phyloP scores from a whole-genome alignment of 352 stramenopile genomes.

The Globisporangium parvum region DNA sequence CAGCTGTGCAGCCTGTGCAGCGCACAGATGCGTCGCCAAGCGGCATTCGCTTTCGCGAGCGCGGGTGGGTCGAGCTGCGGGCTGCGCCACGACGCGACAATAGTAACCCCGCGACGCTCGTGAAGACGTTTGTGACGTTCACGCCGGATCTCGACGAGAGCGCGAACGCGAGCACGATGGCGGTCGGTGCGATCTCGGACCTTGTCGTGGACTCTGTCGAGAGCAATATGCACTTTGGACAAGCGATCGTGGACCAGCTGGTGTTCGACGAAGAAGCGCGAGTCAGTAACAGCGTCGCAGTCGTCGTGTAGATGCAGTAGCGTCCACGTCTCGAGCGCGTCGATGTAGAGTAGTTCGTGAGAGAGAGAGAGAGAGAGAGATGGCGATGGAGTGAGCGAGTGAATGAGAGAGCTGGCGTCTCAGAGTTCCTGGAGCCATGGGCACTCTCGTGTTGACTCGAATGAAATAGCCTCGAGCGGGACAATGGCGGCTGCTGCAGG shows the following conservation, averaged over 20 bases:
- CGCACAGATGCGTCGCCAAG: neutral
- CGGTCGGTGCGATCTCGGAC: slow-evolving; percentile 8
- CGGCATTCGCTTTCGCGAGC: slow-evolving; percentile 8
- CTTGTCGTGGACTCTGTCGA: slow-evolving; percentile 11
- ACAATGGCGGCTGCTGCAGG: too few relatives aligned
- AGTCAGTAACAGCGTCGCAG: neutral
- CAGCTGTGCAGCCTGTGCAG: slow-evolving; percentile 6
- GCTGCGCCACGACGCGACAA: too few relatives aligned
- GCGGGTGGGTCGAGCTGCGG: slow-evolving; percentile 8
- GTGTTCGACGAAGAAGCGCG: slow-evolving; percentile 5
- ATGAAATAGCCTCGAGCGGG: too few relatives aligned
- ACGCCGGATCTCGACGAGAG: slow-evolving; percentile 6
- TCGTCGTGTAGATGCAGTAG: slow-evolving; percentile 3
- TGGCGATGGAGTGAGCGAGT: too few relatives aligned
- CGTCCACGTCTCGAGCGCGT: too few relatives aligned
- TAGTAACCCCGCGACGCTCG: slow-evolving; percentile 1
- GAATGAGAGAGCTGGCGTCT: too few relatives aligned
- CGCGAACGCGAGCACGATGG: neutral
- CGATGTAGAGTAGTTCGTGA: too few relatives aligned
- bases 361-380: neutral
- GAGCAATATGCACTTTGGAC: slow-evolving; percentile 6
- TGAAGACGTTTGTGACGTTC: slow-evolving; percentile 9
- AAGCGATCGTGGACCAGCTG: slow-evolving; percentile 9
- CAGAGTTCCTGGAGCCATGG: too few relatives aligned
- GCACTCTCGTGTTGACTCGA: too few relatives aligned